These are phyloP conservation scores for Termitomyces sp. DNA, from an alignment of 768 basidiomycete species.

Conservation along the genomic window DNA sequence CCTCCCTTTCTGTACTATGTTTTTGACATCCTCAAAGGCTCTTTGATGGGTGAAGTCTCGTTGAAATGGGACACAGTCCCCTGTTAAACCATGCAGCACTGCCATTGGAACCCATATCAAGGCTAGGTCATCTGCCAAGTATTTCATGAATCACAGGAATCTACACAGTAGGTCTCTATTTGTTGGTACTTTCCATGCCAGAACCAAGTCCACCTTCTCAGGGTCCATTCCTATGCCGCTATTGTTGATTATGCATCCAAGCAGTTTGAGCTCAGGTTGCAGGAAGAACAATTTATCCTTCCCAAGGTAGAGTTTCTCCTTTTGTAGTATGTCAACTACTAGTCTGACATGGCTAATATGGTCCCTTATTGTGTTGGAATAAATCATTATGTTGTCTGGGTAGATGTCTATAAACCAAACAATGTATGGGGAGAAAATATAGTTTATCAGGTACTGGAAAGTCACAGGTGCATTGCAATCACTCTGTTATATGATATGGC, in stretches of 20 bases:
- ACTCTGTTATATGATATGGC: too few relatives aligned
- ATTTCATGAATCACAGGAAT: neutral
- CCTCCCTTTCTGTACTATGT: too few relatives aligned
- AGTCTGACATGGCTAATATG: neutral
- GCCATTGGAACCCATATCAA: too few relatives aligned
- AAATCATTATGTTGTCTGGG: neutral
- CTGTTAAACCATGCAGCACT: too few relatives aligned
- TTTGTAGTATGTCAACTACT: neutral
- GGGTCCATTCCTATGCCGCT: neutral
- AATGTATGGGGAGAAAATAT: neutral
- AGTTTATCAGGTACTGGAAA: neutral
- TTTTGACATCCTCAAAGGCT: too few relatives aligned
- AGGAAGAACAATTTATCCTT: neutral
- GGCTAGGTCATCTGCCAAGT: too few relatives aligned
- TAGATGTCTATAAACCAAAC: neutral
- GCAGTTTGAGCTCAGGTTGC: neutral
- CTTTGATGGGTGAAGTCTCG: too few relatives aligned
- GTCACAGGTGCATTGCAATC: too few relatives aligned
- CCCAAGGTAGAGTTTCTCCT: neutral
- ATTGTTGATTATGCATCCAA: neutral
- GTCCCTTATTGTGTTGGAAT: neutral
- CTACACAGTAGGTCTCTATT: neutral
- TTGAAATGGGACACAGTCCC: too few relatives aligned
- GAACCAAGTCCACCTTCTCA: neutral
- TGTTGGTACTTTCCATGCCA: neutral